Evolutionary conservation across 208 protist genomes (phyloP).

Genomic region (Acanthamoeba culbertsoni): DNA sequence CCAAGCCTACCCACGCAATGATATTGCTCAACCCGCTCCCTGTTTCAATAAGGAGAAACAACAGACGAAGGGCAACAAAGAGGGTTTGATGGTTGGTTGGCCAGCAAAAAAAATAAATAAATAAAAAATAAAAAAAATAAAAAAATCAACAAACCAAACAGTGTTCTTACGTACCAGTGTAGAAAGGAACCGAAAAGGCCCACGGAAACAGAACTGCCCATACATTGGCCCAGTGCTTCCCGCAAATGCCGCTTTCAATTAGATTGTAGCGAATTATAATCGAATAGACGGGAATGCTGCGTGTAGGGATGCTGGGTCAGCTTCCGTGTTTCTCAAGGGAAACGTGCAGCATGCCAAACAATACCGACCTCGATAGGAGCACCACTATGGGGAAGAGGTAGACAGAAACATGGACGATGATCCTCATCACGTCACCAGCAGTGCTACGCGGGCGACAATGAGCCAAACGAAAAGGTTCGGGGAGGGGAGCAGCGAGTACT

Average conservation of each 20-base stretch:
- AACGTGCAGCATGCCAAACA: neutral
- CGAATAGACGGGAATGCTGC: slow-evolving; percentile 24
- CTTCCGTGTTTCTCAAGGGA: neutral
- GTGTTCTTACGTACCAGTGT: slow-evolving; percentile 1
- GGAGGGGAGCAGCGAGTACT: neutral
- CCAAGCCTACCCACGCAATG: neutral
- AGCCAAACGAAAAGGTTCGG: neutral
- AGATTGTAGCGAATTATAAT: slow-evolving; percentile 41
- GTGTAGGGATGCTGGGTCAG: too few relatives aligned
- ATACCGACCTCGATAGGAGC: neutral
- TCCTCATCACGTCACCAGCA: neutral
- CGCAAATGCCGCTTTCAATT: neutral
- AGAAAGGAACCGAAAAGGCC: slow-evolving; percentile 3
- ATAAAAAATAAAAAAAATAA: too few relatives aligned
- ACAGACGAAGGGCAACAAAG: neutral
- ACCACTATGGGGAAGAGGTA: slow-evolving; percentile 12
- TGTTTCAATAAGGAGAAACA: neutral
- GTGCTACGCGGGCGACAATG: neutral
- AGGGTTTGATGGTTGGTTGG: neutral
- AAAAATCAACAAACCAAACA: too few relatives aligned
- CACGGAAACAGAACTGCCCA: neutral
- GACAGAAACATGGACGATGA: neutral
- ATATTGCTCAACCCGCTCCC: neutral
- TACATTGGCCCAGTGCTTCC: slow-evolving; percentile 10
- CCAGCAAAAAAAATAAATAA: too few relatives aligned